phyloP scores from a whole-genome alignment of 75 land plant genomes.

The Sequoiadendron giganteum region DNA sequence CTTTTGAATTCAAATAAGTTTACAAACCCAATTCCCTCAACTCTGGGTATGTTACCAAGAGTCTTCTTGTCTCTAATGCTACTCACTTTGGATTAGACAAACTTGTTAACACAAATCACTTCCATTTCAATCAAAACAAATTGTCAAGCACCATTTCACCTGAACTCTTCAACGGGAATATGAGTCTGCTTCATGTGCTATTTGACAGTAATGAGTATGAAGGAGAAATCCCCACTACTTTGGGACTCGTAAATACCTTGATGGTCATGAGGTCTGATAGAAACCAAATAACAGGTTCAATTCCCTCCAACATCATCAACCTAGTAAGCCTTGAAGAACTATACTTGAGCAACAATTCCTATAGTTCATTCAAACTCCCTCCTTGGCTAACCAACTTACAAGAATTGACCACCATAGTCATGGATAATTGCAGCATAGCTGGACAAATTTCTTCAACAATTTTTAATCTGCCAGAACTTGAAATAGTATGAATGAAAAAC shows the following conservation, averaged over 20 bases:
- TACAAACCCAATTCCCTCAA: slow-evolving; percentile 57
- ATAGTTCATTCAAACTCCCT: slow-evolving; percentile 44
- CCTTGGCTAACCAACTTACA: slow-evolving; percentile 44
- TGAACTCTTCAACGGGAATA: slow-evolving; percentile 40
- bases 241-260: not conserved
- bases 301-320: too few species aligned
- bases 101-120: slow-evolving; percentile 45
- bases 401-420: slow-evolving; percentile 38
- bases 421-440: not conserved
- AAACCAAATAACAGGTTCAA: slow-evolving; percentile 1
- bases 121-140: slow-evolving; percentile 60
- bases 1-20: slow-evolving; percentile 54
- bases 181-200: slow-evolving; percentile 31
- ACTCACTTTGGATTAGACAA: slow-evolving; percentile 46
- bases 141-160: slow-evolving; percentile 50
- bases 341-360: slow-evolving; percentile 63
- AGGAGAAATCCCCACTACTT: not conserved
- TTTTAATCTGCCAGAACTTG: not conserved
- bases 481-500: slow-evolving; percentile 38
- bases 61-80: slow-evolving; percentile 53
- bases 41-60: slow-evolving; percentile 51
- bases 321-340: slow-evolving; percentile 7
- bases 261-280: slow-evolving; percentile 16
- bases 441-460: too few species aligned
- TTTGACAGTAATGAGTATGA: slow-evolving; percentile 16